phyloP scores from a whole-genome alignment of 2,329 filamentous ascomycete species.

The Elsinoe necatrix region DNA sequence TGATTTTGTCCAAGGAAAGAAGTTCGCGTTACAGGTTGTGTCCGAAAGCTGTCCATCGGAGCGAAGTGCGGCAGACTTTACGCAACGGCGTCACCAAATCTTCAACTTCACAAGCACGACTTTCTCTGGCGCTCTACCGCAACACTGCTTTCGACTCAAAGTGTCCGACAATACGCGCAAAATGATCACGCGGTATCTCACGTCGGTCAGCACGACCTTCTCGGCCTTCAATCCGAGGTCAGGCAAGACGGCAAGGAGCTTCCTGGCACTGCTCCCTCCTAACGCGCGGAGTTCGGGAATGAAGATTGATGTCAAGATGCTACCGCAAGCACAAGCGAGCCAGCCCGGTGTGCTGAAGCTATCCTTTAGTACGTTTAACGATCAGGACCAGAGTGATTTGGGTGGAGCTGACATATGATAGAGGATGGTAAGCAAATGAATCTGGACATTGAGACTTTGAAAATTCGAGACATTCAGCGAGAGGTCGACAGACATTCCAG shows the following conservation, averaged over 20 bases:
- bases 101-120: background rate
- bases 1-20: background rate
- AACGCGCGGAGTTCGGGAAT: constrained; percentile 65
- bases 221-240: constrained; percentile 78
- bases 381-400: too few species aligned
- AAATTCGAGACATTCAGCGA: constrained; percentile 76
- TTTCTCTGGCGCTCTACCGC: background rate
- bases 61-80: background rate
- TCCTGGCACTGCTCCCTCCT: constrained; percentile 76
- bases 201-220: constrained; percentile 76
- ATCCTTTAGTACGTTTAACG: constrained; percentile 66
- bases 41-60: background rate
- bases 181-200: constrained; percentile 83
- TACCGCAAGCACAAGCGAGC: constrained; percentile 57
- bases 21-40: background rate
- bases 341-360: constrained; percentile 62
- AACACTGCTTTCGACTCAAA: constrained; percentile 25
- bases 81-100: background rate
- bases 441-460: constrained; percentile 70
- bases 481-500: constrained; percentile 88
- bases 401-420: constrained; percentile 32
- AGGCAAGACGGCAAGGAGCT: constrained; percentile 70
- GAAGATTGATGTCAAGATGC: constrained; percentile 66
- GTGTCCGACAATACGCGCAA: constrained; percentile 24
- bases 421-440: constrained; percentile 90